A percentile compares a stretch with the other conserved stretches of the same genome.
phyloP scores from a whole-genome alignment of 768 basidiomycete genomes.

The Lyophyllum shimeji region DNA sequence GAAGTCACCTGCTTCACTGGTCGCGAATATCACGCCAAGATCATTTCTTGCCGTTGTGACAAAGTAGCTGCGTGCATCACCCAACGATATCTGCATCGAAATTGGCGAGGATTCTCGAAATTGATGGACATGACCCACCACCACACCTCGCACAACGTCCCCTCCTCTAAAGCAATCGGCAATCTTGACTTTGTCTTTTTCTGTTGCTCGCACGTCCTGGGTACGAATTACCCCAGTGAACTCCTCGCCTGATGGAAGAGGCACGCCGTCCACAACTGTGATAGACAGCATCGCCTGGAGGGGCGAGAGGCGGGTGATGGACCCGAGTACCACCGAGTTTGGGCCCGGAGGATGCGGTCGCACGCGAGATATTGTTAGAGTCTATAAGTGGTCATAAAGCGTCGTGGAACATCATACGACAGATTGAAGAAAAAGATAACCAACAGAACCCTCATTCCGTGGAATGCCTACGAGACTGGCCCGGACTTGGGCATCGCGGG shows the following conservation, averaged over 20 bases:
- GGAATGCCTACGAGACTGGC: constrained; percentile 73
- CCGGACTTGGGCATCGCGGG: constrained; percentile 58
- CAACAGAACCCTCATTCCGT: constrained; percentile 61
- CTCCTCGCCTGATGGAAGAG: constrained; percentile 81
- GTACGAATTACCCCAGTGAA: constrained; percentile 85
- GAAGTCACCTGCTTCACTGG: constrained; percentile 75
- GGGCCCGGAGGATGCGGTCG: constrained; percentile 74
- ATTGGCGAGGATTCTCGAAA: constrained; percentile 1
- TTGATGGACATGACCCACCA: constrained; percentile 51
- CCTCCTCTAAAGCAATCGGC: constrained; percentile 91
- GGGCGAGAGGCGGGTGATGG: constrained; percentile 80
- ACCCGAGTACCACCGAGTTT: constrained; percentile 78
- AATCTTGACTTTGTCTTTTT: constrained; percentile 88
- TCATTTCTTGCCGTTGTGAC: constrained; percentile 89
- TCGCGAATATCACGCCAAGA: constrained; percentile 89
- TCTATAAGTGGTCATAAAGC: constrained; percentile 36
- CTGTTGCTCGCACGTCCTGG: constrained; percentile 88
- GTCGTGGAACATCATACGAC: constrained; percentile 18
- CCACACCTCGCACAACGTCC: constrained; percentile 83
- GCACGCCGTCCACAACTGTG: constrained; percentile 82
- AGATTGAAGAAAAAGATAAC: constrained; percentile 36
- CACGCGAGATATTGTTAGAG: constrained; percentile 58
- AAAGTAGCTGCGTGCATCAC: constrained; percentile 90
- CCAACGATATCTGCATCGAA: constrained; percentile 73
- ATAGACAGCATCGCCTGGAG: constrained; percentile 83